Evolutionary conservation across 2,329 filamentous ascomycete genomes (phyloP).

Genomic region (Cladorrhinum sp.): DNA sequence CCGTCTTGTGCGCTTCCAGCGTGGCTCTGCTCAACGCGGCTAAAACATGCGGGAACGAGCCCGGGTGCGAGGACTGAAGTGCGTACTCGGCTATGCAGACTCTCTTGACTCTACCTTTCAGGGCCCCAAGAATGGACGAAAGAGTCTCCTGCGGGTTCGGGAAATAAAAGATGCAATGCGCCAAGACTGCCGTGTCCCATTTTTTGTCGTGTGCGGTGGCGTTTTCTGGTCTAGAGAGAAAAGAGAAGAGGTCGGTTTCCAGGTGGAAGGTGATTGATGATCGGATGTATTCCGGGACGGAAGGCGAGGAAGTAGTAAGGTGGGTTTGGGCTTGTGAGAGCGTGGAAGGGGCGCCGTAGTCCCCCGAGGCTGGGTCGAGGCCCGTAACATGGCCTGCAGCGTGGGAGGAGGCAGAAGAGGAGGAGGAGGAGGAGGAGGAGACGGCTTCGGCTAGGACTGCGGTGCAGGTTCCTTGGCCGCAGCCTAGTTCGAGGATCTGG

Average conservation of each 20-base stretch:
- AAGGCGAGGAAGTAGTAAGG: constrained; percentile 33
- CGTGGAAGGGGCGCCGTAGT: constrained; percentile 51
- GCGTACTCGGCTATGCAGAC: constrained; percentile 48
- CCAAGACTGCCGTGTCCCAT: constrained; percentile 48
- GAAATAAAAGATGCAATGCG: constrained; percentile 56
- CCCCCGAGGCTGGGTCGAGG: constrained; percentile 48
- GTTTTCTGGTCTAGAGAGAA: constrained; percentile 14
- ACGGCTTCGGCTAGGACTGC: constrained; percentile 47
- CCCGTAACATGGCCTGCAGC: constrained; percentile 45
- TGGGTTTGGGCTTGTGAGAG: constrained; percentile 47
- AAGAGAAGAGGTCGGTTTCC: constrained; percentile 38
- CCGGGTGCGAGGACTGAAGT: constrained; percentile 37
- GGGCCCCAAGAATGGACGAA: constrained; percentile 34
- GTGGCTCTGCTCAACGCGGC: constrained; percentile 45
- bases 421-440: not conserved
- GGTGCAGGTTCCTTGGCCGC: constrained; percentile 58
- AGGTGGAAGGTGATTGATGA: constrained; percentile 42
- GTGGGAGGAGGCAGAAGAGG: constrained; percentile 20
- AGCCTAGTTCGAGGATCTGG: constrained; percentile 55
- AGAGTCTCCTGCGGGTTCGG: constrained; percentile 35
- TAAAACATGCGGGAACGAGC: constrained; percentile 48
- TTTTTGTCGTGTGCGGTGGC: constrained; percentile 17
- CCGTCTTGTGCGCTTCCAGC: constrained; percentile 43
- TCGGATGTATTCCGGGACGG: constrained; percentile 36
- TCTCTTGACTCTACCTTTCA: constrained; percentile 33